A percentile compares a stretch with the other conserved stretches of the same genome.
Conservation (phyloP, 495 filamentous ascomycete species). For the Durotheca rogersii region DNA sequence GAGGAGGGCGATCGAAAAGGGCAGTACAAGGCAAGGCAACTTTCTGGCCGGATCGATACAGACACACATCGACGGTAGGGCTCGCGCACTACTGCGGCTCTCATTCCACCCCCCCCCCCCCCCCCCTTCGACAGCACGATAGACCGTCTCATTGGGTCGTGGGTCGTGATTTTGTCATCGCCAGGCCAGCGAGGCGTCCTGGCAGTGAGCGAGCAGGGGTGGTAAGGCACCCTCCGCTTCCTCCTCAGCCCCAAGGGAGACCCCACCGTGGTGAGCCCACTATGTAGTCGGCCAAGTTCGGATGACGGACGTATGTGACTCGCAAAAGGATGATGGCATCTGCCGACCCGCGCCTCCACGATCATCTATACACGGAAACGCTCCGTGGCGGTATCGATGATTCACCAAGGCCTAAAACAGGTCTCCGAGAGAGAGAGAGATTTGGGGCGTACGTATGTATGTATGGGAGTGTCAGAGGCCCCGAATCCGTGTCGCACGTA, state of each 20-base stretch:
- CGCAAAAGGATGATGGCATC: conserved; percentile 19
- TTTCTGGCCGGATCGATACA: conserved; percentile 17
- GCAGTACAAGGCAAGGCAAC: conserved; percentile 30
- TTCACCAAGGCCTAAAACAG: conserved; percentile 18
- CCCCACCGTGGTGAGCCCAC: conserved; percentile 27
- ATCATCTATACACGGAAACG: conserved; percentile 15
- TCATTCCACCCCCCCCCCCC: too few species aligned
- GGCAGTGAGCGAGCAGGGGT: conserved; percentile 21
- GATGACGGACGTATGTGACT: conserved; percentile 9
- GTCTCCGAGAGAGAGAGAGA: too few species aligned
- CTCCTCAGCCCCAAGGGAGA: conserved; percentile 36
- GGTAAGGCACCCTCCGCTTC: conserved; percentile 33
- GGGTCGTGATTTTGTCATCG: conserved; percentile 29
- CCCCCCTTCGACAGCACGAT: conserved; percentile 9
- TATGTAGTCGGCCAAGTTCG: conserved; percentile 5
- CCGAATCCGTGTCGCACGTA: too few species aligned
- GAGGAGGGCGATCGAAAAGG: conserved; percentile 17
- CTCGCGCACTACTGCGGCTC: conserved; percentile 36
- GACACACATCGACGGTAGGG: conserved; percentile 28
- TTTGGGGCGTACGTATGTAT: neutral
- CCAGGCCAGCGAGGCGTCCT: conserved; percentile 20
- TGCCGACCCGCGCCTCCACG: conserved; percentile 5
- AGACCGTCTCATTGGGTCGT: conserved; percentile 21
- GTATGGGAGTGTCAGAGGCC: too few species aligned
- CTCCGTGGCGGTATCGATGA: conserved; percentile 21